Conservation (phyloP, 2,329 filamentous ascomycete species). For the Trichophaea hybrida region DNA sequence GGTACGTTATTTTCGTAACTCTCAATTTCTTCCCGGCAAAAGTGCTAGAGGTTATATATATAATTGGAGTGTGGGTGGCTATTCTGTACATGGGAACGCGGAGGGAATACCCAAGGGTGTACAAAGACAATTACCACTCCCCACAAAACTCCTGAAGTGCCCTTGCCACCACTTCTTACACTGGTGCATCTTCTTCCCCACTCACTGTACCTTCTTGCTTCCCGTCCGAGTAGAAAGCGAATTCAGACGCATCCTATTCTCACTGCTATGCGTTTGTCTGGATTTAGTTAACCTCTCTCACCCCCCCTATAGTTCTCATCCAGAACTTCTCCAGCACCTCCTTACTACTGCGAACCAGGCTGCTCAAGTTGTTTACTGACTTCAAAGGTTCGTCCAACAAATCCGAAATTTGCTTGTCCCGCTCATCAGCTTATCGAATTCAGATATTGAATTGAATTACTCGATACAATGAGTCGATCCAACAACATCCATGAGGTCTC, state of each 20-base stretch:
- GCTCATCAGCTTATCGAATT: background rate
- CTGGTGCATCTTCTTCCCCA: background rate
- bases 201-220: background rate
- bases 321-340: background rate
- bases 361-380: background rate
- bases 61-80: background rate
- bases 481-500: constrained; percentile 20
- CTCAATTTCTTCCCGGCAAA: background rate
- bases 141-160: background rate
- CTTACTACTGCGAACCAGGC: too few relatives aligned
- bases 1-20: too few relatives aligned
- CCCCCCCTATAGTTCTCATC: background rate
- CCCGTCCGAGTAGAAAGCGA: background rate
- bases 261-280: background rate
- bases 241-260: background rate
- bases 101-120: background rate
- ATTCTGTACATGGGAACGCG: background rate
- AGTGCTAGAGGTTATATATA: background rate
- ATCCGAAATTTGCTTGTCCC: background rate
- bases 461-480: constrained; percentile 7
- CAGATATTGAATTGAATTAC: background rate
- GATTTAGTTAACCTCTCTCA: background rate
- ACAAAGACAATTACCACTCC: background rate
- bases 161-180: background rate
- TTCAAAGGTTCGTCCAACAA: background rate